Percentiles rank a stretch among this genome's conserved stretches.
Conservation (phyloP, 768 basidiomycete species). For the Phanerochaete sordida region DNA sequence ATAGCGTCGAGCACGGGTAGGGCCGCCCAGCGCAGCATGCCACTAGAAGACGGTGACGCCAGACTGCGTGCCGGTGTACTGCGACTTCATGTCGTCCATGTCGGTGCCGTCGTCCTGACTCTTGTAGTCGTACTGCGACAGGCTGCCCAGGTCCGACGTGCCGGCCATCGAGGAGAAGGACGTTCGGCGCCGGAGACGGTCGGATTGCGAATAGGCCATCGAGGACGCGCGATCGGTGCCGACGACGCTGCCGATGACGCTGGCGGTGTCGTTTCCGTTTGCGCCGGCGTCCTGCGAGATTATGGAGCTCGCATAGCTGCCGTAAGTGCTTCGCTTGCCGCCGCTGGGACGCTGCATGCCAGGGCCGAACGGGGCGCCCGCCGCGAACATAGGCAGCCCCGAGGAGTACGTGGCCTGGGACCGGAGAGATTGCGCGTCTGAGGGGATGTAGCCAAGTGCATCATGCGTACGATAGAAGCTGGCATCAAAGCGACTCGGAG, state of each 20-base stretch:
- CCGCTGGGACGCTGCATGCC: conserved; percentile 60
- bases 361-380: conserved; percentile 67
- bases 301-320: conserved; percentile 85
- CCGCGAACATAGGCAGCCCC: conserved; percentile 78
- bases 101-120: conserved; percentile 82
- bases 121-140: conserved; percentile 81
- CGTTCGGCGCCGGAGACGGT: conserved; percentile 73
- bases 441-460: conserved; percentile 89
- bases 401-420: conserved; percentile 97
- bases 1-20: background rate
- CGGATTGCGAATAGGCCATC: conserved; percentile 88
- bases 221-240: conserved; percentile 42
- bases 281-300: conserved; percentile 87
- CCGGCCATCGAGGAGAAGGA: conserved; percentile 78
- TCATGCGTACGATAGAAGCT: conserved; percentile 96
- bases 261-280: conserved; percentile 54
- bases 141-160: conserved; percentile 72
- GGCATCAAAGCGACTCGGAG: conserved; percentile 92
- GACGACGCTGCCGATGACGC: conserved; percentile 53
- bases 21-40: background rate
- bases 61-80: conserved; percentile 82
- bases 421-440: conserved; percentile 91
- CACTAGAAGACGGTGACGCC: conserved; percentile 81
- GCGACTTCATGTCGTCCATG: conserved; percentile 84
- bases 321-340: conserved; percentile 72